Percentiles rank a stretch among this genome's conserved stretches.
Conservation (phyloP, 306 rosid species). For the Urtica urens region DNA sequence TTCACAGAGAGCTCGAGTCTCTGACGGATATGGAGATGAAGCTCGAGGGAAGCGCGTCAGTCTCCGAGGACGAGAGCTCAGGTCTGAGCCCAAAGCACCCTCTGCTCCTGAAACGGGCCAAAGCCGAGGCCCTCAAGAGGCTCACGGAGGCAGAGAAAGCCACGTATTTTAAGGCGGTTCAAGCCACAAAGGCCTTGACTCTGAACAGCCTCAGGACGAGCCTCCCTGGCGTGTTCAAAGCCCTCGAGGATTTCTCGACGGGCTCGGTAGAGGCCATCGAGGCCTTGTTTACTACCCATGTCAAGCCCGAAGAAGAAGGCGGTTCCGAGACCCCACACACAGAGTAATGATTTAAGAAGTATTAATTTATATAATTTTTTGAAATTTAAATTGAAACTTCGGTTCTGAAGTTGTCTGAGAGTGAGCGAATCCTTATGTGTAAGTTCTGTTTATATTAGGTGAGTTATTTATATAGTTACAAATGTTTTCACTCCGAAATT, state of each 20-base stretch:
- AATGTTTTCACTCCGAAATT: too few relatives aligned
- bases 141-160: conserved; percentile 45
- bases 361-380: too few relatives aligned
- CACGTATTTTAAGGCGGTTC: conserved; percentile 41
- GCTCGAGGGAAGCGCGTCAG: conserved; percentile 12
- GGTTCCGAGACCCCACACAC: conserved; percentile 10
- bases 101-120: conserved; percentile 34
- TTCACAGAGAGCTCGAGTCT: conserved; percentile 35
- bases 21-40: conserved; percentile 41
- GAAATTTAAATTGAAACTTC: too few relatives aligned
- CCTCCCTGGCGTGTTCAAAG: conserved; percentile 63
- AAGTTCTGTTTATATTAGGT: not conserved
- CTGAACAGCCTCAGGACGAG: conserved; percentile 38
- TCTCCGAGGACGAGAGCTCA: conserved; percentile 20
- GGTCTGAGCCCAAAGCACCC: conserved; percentile 55
- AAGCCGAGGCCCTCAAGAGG: conserved; percentile 53
- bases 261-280: conserved; percentile 50
- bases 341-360: too few relatives aligned
- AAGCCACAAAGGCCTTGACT: conserved; percentile 37
- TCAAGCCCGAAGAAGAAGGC: conserved; percentile 24
- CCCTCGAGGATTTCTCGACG: conserved; percentile 45
- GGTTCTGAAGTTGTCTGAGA: too few relatives aligned
- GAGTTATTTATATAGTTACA: too few relatives aligned
- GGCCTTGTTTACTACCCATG: conserved; percentile 21
- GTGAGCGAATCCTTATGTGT: not conserved